Evolutionary conservation across 257 asterid species (phyloP), one percentile per base, ranked within the genome.

Genomic region (Nicotiana attenuata): DNA sequence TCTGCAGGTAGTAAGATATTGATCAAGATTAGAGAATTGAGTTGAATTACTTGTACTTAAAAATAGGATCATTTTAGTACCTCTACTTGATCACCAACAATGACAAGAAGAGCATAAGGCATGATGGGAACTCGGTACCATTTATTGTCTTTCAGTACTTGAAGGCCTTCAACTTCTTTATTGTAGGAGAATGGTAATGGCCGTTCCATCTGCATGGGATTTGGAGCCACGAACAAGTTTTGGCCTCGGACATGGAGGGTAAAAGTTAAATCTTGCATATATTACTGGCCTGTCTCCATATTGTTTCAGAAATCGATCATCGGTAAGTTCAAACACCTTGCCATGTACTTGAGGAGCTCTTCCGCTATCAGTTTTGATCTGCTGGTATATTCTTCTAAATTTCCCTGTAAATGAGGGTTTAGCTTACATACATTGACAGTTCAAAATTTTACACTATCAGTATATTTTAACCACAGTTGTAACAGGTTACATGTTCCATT

Each of bases 11-110:
- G 69, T 64, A 7, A 7, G 64, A 88, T 65, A 10, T 19, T 64
- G 60, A 7, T 26, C 68, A 64, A 64, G 69, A 26, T 17, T 24
- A 64, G n/a, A 61, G 5, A 64, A 64, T 7, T 10, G 45, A 78
- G 26, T 50, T 55, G 22, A 64, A 59, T 11, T 52, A 41, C 53
- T 31, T 29, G 28, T 57, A 61, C 20, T 14, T 11, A 8, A 50
- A 19, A 66, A 61, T 28, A 71, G 69, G 6, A 7, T 73, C 61
- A 16, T 20, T 33, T 16, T 66, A 60, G 19, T 84, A 90, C 97
- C 97, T 94, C 97, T 8, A 90, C 79, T 78, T 91, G 97, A 88
- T 94, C 97, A 3, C 97, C 98, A 5, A 83, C 67, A 31, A 88
- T 90, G 45, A 93, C 84, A 1, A 93, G 50, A 64, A 94, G 81